These are phyloP conservation scores for Beauveria bassiana DNA, from an alignment of 2,329 filamentous ascomycete species.

Conservation along the genomic window DNA sequence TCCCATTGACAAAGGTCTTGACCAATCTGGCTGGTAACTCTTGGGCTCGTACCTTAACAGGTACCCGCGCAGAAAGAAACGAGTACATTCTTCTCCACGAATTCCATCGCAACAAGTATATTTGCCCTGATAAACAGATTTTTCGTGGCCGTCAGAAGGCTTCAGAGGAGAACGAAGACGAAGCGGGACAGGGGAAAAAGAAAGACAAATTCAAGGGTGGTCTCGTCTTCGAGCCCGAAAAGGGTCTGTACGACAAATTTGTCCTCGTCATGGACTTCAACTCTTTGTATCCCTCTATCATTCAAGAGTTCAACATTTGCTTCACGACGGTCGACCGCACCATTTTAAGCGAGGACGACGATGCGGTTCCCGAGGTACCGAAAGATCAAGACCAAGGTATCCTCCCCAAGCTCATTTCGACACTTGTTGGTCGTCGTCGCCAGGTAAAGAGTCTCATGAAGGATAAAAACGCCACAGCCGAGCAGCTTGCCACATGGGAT, in stretches of 20 bases:
- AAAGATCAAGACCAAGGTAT: slow-evolving; percentile 72
- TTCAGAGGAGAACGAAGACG: slow-evolving; percentile 68
- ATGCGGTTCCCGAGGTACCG: slow-evolving; percentile 83
- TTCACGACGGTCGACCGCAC: slow-evolving; percentile 91
- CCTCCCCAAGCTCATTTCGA: slow-evolving; percentile 83
- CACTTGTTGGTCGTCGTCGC: slow-evolving; percentile 77
- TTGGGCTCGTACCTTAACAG: slow-evolving; percentile 91
- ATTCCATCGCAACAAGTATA: slow-evolving; percentile 94
- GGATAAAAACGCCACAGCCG: slow-evolving; percentile 73
- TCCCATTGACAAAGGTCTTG: slow-evolving; percentile 87
- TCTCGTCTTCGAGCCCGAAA: slow-evolving; percentile 96
- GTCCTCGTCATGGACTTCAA: slow-evolving; percentile 99
- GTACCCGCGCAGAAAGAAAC: slow-evolving; percentile 93
- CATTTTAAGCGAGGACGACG: slow-evolving; percentile 63
- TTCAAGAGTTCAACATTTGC: slow-evolving; percentile 99
- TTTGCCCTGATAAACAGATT: slow-evolving; percentile 89
- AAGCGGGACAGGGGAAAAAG: slow-evolving; percentile 73
- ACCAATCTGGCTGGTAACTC: slow-evolving; percentile 97
- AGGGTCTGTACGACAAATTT: slow-evolving; percentile 95
- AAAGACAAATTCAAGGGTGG: slow-evolving; percentile 99
- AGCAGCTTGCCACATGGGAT: slow-evolving; percentile 90
- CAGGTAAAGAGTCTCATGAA: slow-evolving; percentile 98
- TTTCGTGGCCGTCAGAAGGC: slow-evolving; percentile 66
- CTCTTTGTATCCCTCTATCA: slow-evolving; percentile 95
- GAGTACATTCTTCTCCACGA: slow-evolving; percentile 98